Evolutionary conservation across 345 rosid species (phyloP).

Genomic region (Carallia brachiata): DNA sequence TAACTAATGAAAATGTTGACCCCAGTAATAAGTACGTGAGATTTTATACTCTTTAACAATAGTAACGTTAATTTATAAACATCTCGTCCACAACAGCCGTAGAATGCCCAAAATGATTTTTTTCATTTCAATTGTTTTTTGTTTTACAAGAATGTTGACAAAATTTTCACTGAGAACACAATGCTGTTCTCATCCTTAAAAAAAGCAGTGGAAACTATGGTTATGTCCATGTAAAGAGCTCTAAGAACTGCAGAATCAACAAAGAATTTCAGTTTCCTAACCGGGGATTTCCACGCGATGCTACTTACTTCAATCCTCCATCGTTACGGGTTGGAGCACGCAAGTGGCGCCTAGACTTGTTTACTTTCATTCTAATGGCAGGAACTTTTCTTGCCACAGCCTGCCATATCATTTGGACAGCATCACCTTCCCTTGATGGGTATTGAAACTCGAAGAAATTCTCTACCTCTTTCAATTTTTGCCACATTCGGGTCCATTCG

Average conservation of each 20-base stretch:
- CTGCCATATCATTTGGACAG: conserved; percentile 93
- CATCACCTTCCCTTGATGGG: conserved; percentile 64
- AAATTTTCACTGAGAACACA: conserved; percentile 15
- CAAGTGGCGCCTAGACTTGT: conserved; percentile 55
- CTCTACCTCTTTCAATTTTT: conserved; percentile 57
- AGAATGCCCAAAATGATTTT: background rate
- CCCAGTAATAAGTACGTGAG: no score
- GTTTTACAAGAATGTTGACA: conserved; percentile 20
- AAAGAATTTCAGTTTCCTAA: conserved; percentile 22
- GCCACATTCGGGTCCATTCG: conserved; percentile 79
- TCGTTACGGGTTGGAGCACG: conserved; percentile 20
- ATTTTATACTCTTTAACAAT: no score
- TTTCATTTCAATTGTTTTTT: background rate
- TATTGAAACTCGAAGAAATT: conserved; percentile 53
- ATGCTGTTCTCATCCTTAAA: conserved; percentile 9
- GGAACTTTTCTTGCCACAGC: conserved; percentile 78
- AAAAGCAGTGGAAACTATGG: conserved; percentile 3
- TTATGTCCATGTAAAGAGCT: background rate
- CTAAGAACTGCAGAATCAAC: conserved; percentile 3
- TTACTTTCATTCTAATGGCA: conserved; percentile 52
- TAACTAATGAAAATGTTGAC: no score
- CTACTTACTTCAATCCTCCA: conserved; percentile 28
- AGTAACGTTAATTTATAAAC: no score
- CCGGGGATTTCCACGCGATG: conserved; percentile 54
- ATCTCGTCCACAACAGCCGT: background rate